Percentiles rank a stretch among this genome's conserved stretches.
Evolutionary conservation across 2,329 filamentous ascomycete species (phyloP).

Genomic region (Exophiala bonariae): DNA sequence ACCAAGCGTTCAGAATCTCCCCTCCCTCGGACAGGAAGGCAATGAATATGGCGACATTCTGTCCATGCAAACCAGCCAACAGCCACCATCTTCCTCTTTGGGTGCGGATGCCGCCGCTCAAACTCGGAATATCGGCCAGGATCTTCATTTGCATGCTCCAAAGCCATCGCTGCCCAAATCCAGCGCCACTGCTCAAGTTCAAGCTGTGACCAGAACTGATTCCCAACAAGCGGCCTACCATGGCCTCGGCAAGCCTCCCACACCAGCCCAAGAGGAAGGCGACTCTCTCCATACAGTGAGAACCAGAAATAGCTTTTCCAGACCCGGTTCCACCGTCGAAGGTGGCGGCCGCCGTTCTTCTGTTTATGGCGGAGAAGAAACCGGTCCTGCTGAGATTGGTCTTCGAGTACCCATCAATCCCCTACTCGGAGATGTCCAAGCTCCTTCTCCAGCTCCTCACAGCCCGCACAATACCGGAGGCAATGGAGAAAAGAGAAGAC

Average conservation of each 20-base stretch:
- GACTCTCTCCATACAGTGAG: slow-evolving; percentile 56
- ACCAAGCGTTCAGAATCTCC: slow-evolving; percentile 72
- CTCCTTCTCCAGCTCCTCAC: slow-evolving; percentile 75
- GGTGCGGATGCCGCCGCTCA: slow-evolving; percentile 59
- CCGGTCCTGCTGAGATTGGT: slow-evolving; percentile 90
- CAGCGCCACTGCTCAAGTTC: slow-evolving; percentile 80
- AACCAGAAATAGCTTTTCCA: slow-evolving; percentile 62
- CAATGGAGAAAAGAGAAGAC: slow-evolving; percentile 43
- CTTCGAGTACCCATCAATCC: slow-evolving; percentile 91
- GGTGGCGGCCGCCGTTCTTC: slow-evolving; percentile 55
- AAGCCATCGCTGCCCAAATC: slow-evolving; percentile 79
- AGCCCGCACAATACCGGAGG: slow-evolving; percentile 27
- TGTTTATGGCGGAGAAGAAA: slow-evolving; percentile 61
- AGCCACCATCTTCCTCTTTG: slow-evolving; percentile 38
- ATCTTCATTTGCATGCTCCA: slow-evolving; percentile 84
- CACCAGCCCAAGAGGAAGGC: slow-evolving; percentile 48
- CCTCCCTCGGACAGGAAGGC: slow-evolving; percentile 85
- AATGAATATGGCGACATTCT: slow-evolving; percentile 73
- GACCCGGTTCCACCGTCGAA: slow-evolving; percentile 46
- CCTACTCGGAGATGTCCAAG: slow-evolving; percentile 91
- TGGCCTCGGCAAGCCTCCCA: slow-evolving; percentile 67
- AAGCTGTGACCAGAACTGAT: slow-evolving; percentile 84
- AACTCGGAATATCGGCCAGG: slow-evolving; percentile 74
- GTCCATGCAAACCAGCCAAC: slow-evolving; percentile 43
- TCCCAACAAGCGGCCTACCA: slow-evolving; percentile 83